Conservation (phyloP, 352 stramenopile genomes). For the Globisporangium cystogenes region DNA sequence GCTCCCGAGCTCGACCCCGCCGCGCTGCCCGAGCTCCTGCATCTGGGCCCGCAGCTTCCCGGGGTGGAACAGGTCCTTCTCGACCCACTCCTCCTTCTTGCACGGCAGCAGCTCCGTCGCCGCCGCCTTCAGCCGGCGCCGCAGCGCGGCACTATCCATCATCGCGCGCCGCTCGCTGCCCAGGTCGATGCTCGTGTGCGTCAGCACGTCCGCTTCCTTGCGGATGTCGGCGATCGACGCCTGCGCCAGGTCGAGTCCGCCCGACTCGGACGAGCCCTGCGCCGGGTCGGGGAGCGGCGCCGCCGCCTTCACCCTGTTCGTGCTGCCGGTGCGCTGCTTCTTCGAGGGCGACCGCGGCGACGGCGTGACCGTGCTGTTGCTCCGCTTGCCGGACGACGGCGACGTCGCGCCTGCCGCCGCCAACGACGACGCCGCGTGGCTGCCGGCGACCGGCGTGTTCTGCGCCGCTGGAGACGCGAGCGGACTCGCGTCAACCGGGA, state of each 20-base stretch:
- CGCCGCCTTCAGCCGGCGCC: background rate
- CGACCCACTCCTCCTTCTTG: slow-evolving; percentile 72
- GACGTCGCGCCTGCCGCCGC: slow-evolving; percentile 25
- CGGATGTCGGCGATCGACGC: slow-evolving; percentile 68
- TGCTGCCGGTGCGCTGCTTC: slow-evolving; percentile 37
- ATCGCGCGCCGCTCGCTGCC: slow-evolving; percentile 69
- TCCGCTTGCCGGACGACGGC: slow-evolving; percentile 44
- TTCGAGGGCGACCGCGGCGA: slow-evolving; percentile 75
- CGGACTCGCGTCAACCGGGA: slow-evolving; percentile 21
- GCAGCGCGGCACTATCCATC: slow-evolving; percentile 52
- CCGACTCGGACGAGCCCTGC: slow-evolving; percentile 21
- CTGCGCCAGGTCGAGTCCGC: slow-evolving; percentile 49
- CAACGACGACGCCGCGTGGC: slow-evolving; percentile 1
- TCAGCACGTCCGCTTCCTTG: slow-evolving; percentile 80
- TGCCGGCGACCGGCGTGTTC: background rate
- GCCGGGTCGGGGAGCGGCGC: slow-evolving; percentile 21
- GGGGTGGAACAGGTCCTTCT: slow-evolving; percentile 81
- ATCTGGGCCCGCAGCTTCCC: slow-evolving; percentile 55
- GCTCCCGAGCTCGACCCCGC: slow-evolving; percentile 45
- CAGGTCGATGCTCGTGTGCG: slow-evolving; percentile 77
- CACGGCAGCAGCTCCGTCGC: slow-evolving; percentile 51
- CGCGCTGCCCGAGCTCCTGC: slow-evolving; percentile 33
- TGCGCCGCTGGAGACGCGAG: slow-evolving; percentile 24
- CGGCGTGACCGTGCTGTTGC: slow-evolving; percentile 41
- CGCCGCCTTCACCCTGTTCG: slow-evolving; percentile 32